Evolutionary conservation across 176 grass and related monocot genomes (phyloP), one percentile per base, ranked within the genome.

Genomic region (Echinochloa phyllopogon): DNA sequence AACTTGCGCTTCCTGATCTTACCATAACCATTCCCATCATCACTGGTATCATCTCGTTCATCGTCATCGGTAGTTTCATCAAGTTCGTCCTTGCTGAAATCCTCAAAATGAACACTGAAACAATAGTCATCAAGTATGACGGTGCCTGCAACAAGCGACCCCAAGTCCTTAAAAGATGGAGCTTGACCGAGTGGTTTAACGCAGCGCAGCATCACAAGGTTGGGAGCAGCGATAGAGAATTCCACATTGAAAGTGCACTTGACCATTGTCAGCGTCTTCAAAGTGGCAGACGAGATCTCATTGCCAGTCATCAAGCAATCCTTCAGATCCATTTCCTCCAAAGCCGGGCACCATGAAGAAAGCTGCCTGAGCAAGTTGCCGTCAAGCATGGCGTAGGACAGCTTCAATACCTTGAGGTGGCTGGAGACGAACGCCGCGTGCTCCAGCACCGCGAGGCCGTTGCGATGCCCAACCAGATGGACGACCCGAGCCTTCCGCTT

Each of bases 301-400:
- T 1, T 3, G 9, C 61, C 72, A 0, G 37, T 33, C 3, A 76
- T 2, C 49, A 43, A 3, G 72, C 82, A 84, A 6, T 76, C 73
- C 72, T 84, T 76, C 0, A 84, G 60, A 43, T 84, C 61, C 10
- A 84, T 17, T 3, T 84, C 82, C 41, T 84, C 82, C 61, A 84
- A 21, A 43, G 23, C 76, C 8, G 61, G 64, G 60, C 72, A 84
- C 0, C 36, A 0, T 0, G 82, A 84, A 16, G 72, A 56, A 13
- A 84, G 36, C 47, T 84, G 82, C 11, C 0, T 4, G 37, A 76
- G 72, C n/a, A 44, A 14, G 37, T 51, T n/a, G 1, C 1, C 61
- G 1, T 84, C 48, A 23, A 84, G 72, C 9, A 0, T 7, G 37
- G 48, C 61, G 0, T 84, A 76, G 0, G 83, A 84, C 17, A 84